Percentiles rank a stretch among this genome's conserved stretches.
Conservation (phyloP, 805 yeast genomes). For the Starmera caribaea region DNA sequence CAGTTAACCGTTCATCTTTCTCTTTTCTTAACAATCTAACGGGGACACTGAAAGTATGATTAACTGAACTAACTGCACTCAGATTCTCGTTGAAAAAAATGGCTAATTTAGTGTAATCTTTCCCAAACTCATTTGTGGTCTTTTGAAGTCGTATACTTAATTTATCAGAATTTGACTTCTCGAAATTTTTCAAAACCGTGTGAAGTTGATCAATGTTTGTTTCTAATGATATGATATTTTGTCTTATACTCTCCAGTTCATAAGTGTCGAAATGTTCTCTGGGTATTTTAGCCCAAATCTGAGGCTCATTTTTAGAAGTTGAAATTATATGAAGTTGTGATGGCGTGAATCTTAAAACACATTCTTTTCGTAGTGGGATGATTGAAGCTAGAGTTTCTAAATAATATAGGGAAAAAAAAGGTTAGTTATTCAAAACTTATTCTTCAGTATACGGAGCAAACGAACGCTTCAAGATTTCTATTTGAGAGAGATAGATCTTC, state of each 20-base stretch:
- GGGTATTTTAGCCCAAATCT: conserved; percentile 54
- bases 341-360: conserved; percentile 48
- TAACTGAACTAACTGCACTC: conserved; percentile 33
- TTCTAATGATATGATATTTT: conserved; percentile 49
- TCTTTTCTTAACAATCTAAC: conserved; percentile 49
- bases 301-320: conserved; percentile 47
- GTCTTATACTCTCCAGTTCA: conserved; percentile 34
- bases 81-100: conserved; percentile 42
- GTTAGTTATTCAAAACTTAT: no score
- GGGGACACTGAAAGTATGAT: conserved; percentile 64
- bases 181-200: conserved; percentile 49
- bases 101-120: conserved; percentile 42
- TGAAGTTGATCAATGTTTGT: conserved; percentile 50
- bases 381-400: conserved; percentile 37
- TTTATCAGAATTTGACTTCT: conserved; percentile 40
- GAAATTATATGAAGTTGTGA: conserved; percentile 40
- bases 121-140: conserved; percentile 16
- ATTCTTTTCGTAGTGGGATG: conserved; percentile 41
- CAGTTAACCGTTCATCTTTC: conserved; percentile 43
- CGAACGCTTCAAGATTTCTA: conserved; percentile 21
- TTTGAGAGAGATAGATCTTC: conserved; percentile 18
- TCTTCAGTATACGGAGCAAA: neutral
- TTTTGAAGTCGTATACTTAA: conserved; percentile 41
- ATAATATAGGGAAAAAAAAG: neutral
- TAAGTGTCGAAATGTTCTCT: conserved; percentile 23